A percentile compares a stretch with the other conserved stretches of the same genome.
Conservation (phyloP, 805 yeast species). For the Maudiozyma pseudohumilis region DNA sequence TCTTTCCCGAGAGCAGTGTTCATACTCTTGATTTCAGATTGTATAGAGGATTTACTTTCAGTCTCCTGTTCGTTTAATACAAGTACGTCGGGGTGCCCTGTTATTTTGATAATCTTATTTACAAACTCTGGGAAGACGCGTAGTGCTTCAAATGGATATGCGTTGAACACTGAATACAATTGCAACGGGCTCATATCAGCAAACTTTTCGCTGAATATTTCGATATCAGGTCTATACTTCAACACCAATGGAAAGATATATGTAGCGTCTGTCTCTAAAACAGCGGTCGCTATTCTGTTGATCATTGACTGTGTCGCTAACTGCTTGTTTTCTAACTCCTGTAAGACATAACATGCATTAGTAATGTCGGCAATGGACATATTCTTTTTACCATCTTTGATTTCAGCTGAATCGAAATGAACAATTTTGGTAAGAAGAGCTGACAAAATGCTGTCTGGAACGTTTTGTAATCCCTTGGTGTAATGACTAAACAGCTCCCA, state of each 20-base stretch:
- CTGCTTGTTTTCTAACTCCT: constrained; percentile 10
- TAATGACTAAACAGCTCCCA: constrained; percentile 37
- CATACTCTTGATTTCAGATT: constrained; percentile 3
- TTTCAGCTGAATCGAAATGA: constrained; percentile 31
- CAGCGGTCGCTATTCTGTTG: constrained; percentile 9
- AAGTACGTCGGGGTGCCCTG: constrained; percentile 10
- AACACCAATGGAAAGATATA: constrained; percentile 9
- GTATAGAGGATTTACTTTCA: constrained; percentile 4
- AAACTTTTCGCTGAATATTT: constrained; percentile 6
- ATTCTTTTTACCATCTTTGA: constrained; percentile 24
- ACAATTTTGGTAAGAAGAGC: constrained; percentile 31
- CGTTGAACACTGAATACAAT: constrained; percentile 8
- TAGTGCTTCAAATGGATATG: constrained; percentile 7
- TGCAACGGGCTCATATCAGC: constrained; percentile 15
- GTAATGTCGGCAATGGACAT: constrained; percentile 15
- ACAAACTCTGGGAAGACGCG: constrained; percentile 7
- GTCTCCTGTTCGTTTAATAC: constrained; percentile 11
- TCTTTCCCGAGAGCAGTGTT: constrained; percentile 1
- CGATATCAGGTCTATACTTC: constrained; percentile 6
- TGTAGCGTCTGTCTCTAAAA: constrained; percentile 11
- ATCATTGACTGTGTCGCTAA: constrained; percentile 6
- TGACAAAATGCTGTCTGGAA: constrained; percentile 20
- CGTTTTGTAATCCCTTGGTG: constrained; percentile 4
- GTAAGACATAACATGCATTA: constrained; percentile 18
- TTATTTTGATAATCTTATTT: constrained; percentile 6